phyloP scores from a whole-genome alignment of 2,329 filamentous ascomycete species.

The Ophiocordyceps camponoti-leonardi region DNA sequence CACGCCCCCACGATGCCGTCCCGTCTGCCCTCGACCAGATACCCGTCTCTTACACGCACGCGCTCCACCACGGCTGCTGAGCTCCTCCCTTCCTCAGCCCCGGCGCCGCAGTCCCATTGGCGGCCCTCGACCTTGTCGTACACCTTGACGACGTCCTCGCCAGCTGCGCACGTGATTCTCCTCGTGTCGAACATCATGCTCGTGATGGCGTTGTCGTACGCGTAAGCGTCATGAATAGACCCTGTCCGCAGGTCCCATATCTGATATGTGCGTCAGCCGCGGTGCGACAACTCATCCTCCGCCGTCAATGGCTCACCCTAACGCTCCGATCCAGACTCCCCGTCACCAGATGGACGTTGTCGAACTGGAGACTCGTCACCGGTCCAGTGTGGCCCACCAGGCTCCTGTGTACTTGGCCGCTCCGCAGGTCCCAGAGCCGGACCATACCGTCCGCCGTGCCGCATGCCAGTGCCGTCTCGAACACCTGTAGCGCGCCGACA shows the following conservation, averaged over 20 bases:
- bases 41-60: constrained; percentile 85
- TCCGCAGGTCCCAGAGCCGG: constrained; percentile 86
- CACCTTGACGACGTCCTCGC: constrained; percentile 89
- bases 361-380: constrained; percentile 88
- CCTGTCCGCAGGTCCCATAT: constrained; percentile 98
- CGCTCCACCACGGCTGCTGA: constrained; percentile 60
- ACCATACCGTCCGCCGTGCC: constrained; percentile 97
- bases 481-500: constrained; percentile 86
- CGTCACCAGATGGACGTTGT: constrained; percentile 87
- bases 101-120: constrained; percentile 92
- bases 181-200: constrained; percentile 95
- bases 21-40: constrained; percentile 74
- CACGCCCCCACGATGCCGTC: constrained; percentile 85
- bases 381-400: constrained; percentile 90
- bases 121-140: constrained; percentile 94
- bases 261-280: constrained; percentile 24
- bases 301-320: constrained; percentile 44
- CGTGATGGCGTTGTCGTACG: constrained; percentile 80
- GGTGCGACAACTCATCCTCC: not conserved
- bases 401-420: constrained; percentile 91
- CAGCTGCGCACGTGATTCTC: constrained; percentile 76
- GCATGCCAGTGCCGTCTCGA: constrained; percentile 87
- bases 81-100: constrained; percentile 47
- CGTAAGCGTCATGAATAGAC: constrained; percentile 88
- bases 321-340: constrained; percentile 87